Base-by-base conservation (phyloP, 768 basidiomycete genomes). In the Dioszegia crocea region DNA sequence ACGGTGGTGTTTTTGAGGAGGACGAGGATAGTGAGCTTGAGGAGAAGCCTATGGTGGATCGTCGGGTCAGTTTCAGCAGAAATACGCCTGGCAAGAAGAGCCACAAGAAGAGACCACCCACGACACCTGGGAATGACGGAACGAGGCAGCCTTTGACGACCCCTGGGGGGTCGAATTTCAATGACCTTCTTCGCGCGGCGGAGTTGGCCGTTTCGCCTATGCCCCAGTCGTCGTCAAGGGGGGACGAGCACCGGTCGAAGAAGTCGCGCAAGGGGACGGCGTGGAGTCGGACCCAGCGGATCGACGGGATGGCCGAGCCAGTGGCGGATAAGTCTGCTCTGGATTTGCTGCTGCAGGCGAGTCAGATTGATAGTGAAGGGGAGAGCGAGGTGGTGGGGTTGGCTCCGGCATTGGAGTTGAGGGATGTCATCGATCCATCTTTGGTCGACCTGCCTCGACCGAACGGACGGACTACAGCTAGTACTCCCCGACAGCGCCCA, bases 131-230 rank as follows among this genome's bases (percentile, higher is more conserved):
- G 6, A 27, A 30, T 6, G 49, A 50, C 17, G 30, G 19, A 12
- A 6, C 8, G 51, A 63, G 30, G 2, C 60, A 55, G 16, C 61
- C 61, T 9, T 21, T 53, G 30, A 69, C 72, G 3, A 74, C 72
- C 4, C 72, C 72, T 6, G 72, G 72, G 14, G 72, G 72, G 26
- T 65, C 65, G 59, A 70, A 68, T 30, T 68, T 74, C 52, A 63
- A 51, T 24, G 72, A 74, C 59, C 45, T 74, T 12, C 61, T 74
- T 3, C 61, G 67, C 4, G 72, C 72, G n/a, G 72, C 72, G 33
- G 69, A 70, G 52, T 45, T 74, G 47, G 72, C 69, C 33, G 33
- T 6, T 6, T 33, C 33, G 33, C 33, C 33, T 14, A 33, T 33
- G 33, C 33, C 33, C 14, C 33, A 6, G 33, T 33, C 33, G 14